phyloP scores from a whole-genome alignment of 176 grass and related monocot species.

The Pontederia paniculata region DNA sequence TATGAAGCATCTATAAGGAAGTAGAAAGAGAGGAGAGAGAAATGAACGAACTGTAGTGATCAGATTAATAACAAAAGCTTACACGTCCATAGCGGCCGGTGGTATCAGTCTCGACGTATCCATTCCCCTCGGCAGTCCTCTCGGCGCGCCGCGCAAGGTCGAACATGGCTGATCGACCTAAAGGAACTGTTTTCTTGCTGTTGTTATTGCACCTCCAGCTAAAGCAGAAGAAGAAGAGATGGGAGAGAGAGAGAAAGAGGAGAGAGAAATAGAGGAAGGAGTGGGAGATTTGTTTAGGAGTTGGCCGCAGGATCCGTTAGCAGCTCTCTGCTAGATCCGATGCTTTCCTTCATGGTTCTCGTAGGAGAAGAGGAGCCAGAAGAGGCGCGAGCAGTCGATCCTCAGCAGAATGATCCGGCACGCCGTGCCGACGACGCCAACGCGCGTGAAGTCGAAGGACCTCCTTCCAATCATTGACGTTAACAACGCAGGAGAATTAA shows the following conservation, averaged over 20 bases:
- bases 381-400: slow-evolving; percentile 31
- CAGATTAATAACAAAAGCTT: too few species aligned
- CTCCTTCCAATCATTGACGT: slow-evolving; percentile 34
- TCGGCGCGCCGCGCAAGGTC: neutral
- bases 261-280: too few species aligned
- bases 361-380: slow-evolving; percentile 40
- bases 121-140: slow-evolving; percentile 20
- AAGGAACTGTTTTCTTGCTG: slow-evolving; percentile 14
- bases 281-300: too few species aligned
- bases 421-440: slow-evolving; percentile 30
- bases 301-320: too few species aligned
- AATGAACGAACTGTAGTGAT: too few species aligned
- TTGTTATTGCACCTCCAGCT: slow-evolving; percentile 13
- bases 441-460: slow-evolving; percentile 24
- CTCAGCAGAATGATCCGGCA: slow-evolving; percentile 29
- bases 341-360: slow-evolving; percentile 28
- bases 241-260: too few species aligned
- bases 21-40: neutral
- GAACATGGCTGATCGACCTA: neutral
- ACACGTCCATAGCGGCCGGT: slow-evolving; percentile 80
- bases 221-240: too few species aligned
- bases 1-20: neutral
- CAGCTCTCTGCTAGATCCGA: slow-evolving; percentile 28
- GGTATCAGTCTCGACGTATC: slow-evolving; percentile 84
- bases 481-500: neutral